Evolutionary conservation across 108 stramenopile species (phyloP).

Genomic region (Parietichytrium sp.): DNA sequence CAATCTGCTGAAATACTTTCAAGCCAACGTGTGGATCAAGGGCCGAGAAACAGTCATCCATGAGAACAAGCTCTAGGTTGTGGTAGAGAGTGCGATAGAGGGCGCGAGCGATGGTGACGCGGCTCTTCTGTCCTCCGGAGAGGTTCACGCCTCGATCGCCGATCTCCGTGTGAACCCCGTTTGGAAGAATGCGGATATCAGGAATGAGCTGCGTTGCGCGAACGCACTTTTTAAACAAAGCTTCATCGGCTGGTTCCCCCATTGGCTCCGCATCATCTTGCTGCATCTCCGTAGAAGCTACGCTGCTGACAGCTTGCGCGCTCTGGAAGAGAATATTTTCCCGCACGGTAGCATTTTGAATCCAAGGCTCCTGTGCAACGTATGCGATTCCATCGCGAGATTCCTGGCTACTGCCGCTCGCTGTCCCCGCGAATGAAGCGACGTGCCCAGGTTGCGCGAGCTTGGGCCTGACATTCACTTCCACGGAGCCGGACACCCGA

Average conservation of each 20-base stretch:
- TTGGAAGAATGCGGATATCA: conserved; percentile 28
- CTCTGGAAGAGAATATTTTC: conserved; percentile 88
- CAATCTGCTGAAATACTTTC: conserved; percentile 74
- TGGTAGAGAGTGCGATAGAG: conserved; percentile 63
- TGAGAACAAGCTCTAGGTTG: conserved; percentile 57
- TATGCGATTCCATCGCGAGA: conserved; percentile 73
- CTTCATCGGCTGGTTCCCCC: neutral
- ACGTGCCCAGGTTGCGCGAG: no score
- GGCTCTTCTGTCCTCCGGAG: conserved; percentile 49
- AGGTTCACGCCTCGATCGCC: conserved; percentile 48
- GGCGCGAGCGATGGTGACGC: conserved; percentile 48
- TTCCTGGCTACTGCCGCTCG: no score
- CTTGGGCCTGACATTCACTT: no score
- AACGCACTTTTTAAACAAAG: neutral
- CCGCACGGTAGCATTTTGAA: conserved; percentile 83
- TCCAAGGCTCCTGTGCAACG: conserved; percentile 84
- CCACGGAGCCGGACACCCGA: conserved; percentile 61
- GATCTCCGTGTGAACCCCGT: conserved; percentile 46
- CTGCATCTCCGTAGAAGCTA: no score
- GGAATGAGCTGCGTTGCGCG: neutral
- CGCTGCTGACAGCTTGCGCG: no score
- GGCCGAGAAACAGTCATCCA: conserved; percentile 90
- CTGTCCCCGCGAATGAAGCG: no score
- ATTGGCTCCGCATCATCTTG: no score
- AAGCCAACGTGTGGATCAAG: conserved; percentile 81